phyloP scores from a whole-genome alignment of 2,329 filamentous ascomycete species.

The Fusarium abutilonis region DNA sequence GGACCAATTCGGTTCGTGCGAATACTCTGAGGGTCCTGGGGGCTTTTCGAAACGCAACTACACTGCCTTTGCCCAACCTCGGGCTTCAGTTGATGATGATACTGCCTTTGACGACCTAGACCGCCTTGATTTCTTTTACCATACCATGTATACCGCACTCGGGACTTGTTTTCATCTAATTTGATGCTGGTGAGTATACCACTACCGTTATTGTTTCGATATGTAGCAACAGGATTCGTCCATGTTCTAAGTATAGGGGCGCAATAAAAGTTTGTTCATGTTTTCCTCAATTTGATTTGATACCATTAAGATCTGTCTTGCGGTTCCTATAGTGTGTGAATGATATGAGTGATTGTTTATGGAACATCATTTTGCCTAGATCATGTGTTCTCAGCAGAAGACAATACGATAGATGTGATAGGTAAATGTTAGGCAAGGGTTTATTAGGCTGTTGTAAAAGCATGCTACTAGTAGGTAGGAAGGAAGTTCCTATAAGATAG shows the following conservation, averaged over 20 bases:
- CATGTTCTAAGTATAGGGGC: conserved; percentile 40
- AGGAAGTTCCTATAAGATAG: conserved; percentile 11
- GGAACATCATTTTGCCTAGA: conserved; percentile 12
- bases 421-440: conserved; percentile 8
- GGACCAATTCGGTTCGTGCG: conserved; percentile 50
- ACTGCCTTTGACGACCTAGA: conserved; percentile 28
- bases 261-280: conserved; percentile 46
- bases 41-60: conserved; percentile 46
- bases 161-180: conserved; percentile 36
- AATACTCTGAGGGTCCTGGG: conserved; percentile 54
- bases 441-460: neutral
- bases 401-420: conserved; percentile 7
- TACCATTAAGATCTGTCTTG: neutral
- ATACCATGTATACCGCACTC: conserved; percentile 29
- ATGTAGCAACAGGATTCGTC: conserved; percentile 33
- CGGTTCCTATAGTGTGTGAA: conserved; percentile 13
- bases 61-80: conserved; percentile 32
- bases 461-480: neutral
- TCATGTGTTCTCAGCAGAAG: conserved; percentile 20
- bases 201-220: conserved; percentile 40
- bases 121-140: conserved; percentile 22
- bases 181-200: conserved; percentile 45
- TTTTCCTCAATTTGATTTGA: conserved; percentile 26
- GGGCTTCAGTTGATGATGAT: conserved; percentile 33
- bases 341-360: conserved; percentile 6